Evolutionary conservation across 1,139 yeast species (phyloP).

Genomic region (Blastobotrys aristatus): DNA sequence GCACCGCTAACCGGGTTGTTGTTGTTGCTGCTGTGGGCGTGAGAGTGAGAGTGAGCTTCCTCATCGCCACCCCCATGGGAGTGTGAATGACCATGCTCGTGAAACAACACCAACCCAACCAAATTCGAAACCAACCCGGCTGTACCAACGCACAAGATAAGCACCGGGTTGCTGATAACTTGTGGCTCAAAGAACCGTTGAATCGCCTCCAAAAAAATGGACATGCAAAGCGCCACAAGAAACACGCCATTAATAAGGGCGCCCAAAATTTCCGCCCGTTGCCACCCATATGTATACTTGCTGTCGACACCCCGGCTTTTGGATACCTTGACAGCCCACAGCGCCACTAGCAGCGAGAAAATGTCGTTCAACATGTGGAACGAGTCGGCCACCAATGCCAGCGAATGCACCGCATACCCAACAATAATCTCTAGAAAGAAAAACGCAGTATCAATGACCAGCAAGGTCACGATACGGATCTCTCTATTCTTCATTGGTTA

Average conservation of each 20-base stretch:
- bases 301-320: conserved; percentile 79
- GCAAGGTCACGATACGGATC: conserved; percentile 63
- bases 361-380: conserved; percentile 97
- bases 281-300: conserved; percentile 92
- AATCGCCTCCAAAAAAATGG: conserved; percentile 87
- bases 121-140: conserved; percentile 81
- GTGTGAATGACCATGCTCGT: conserved; percentile 78
- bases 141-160: conserved; percentile 74
- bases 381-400: conserved; percentile 91
- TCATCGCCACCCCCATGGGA: conserved; percentile 18
- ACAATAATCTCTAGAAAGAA: conserved; percentile 80
- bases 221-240: conserved; percentile 82
- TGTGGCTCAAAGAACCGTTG: conserved; percentile 84
- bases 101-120: conserved; percentile 80
- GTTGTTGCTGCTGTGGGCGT: neutral
- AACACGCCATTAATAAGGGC: conserved; percentile 93
- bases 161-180: conserved; percentile 68
- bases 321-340: conserved; percentile 95
- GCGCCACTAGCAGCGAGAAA: conserved; percentile 79
- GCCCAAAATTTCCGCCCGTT: conserved; percentile 93
- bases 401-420: conserved; percentile 85
- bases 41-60: conserved; percentile 10
- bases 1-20: conserved; percentile 1
- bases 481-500: conserved; percentile 50
- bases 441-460: conserved; percentile 73